Percentiles rank a stretch among this genome's conserved stretches.
phyloP scores from a whole-genome alignment of 1,284 basidiomycete genomes.

The Irpex lacteus region DNA sequence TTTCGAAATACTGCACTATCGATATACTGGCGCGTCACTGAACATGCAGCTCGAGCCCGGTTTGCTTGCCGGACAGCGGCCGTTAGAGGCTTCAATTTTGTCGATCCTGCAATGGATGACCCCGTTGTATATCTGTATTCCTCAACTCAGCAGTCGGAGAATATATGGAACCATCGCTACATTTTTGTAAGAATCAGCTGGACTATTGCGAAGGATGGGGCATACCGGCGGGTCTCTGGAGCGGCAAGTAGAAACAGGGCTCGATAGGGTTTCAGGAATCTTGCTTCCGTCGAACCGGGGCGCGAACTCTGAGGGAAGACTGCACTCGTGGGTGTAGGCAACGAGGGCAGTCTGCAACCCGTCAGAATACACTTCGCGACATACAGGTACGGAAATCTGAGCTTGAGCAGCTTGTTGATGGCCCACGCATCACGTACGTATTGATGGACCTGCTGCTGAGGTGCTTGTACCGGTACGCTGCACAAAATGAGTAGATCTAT shows the following conservation, averaged over 20 bases:
- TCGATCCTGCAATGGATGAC: not conserved
- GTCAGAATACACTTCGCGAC: not conserved
- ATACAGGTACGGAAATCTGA: not conserved
- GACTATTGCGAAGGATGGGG: not conserved
- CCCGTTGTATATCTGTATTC: not conserved
- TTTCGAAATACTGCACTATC: not conserved
- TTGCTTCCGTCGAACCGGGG: not conserved
- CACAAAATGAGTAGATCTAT: not conserved
- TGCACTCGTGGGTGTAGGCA: not conserved
- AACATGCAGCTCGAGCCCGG: not conserved
- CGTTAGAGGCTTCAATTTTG: not conserved
- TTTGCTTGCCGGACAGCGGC: conserved; percentile 13
- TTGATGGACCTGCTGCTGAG: not conserved
- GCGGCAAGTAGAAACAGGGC: not conserved
- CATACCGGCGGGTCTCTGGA: not conserved
- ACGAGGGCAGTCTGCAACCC: not conserved
- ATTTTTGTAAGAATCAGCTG: not conserved
- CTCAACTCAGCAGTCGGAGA: conserved; percentile 1
- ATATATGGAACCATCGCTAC: not conserved
- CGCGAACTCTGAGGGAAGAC: not conserved
- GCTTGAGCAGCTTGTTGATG: not conserved
- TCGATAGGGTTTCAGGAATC: not conserved
- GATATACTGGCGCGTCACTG: conserved; percentile 2
- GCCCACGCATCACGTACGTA: not conserved
- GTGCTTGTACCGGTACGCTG: not conserved